Conservation (phyloP, 441 rosid genomes). For the Jatropha podagrica region DNA sequence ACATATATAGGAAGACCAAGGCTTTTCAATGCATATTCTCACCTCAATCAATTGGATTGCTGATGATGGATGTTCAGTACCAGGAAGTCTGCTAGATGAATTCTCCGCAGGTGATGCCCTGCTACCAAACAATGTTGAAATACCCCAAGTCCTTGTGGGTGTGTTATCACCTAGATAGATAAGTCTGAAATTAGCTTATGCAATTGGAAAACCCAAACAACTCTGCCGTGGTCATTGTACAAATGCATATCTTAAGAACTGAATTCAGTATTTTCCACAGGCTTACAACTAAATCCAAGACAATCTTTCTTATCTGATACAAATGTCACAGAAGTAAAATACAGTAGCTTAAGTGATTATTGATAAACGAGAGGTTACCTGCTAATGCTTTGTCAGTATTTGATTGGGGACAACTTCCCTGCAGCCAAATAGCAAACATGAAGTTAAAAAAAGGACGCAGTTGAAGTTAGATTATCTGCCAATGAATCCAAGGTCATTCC, state of each 20-base stretch:
- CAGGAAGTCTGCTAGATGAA: conserved; percentile 21
- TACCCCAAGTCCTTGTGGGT: conserved; percentile 9
- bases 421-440: background rate
- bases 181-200: background rate
- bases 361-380: conserved; percentile 3
- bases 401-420: conserved; percentile 12
- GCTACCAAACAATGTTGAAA: conserved; percentile 45
- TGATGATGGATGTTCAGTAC: conserved; percentile 26
- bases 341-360: background rate
- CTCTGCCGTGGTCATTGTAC: background rate
- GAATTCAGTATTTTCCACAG: no score
- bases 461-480: background rate
- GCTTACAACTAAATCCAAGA: no score
- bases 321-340: background rate
- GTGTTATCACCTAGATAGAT: background rate
- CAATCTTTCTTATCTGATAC: background rate
- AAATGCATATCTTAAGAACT: no score
- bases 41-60: conserved; percentile 49
- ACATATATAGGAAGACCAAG: conserved; percentile 9
- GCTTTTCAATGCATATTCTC: background rate
- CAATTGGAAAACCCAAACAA: background rate
- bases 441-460: background rate
- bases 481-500: background rate
- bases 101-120: conserved; percentile 31
- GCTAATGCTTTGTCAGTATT: conserved; percentile 6